A percentile compares a stretch with the other conserved stretches of the same genome.
Conservation (phyloP, 2,329 filamentous ascomycete species). For the Pseudocercospora crystallina region DNA sequence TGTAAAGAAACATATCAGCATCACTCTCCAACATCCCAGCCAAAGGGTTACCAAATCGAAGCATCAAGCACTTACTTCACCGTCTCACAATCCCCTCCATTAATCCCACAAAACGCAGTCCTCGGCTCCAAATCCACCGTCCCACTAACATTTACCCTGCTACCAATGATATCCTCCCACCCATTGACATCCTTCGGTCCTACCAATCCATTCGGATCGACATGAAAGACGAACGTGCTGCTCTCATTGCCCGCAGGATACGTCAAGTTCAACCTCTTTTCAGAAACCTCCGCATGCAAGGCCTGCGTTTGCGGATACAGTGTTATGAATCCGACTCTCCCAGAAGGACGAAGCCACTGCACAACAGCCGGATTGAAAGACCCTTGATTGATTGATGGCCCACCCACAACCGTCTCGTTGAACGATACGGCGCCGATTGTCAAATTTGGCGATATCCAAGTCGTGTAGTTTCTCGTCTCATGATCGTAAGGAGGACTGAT, state of each 20-base stretch:
- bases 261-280: constrained; percentile 45
- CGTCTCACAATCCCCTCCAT: constrained; percentile 18
- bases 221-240: constrained; percentile 18
- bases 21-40: too few species aligned
- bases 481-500: constrained; percentile 61
- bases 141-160: constrained; percentile 13
- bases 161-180: constrained; percentile 16
- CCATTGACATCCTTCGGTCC: constrained; percentile 14
- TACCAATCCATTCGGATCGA: constrained; percentile 16
- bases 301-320: constrained; percentile 30
- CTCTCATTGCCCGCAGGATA: constrained; percentile 54
- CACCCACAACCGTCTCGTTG: constrained; percentile 57
- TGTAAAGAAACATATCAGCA: constrained; percentile 2
- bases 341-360: constrained; percentile 51
- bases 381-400: constrained; percentile 51
- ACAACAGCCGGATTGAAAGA: constrained; percentile 61
- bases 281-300: constrained; percentile 14
- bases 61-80: constrained; percentile 16
- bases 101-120: constrained; percentile 17
- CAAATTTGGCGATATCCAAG: constrained; percentile 57
- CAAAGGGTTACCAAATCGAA: too few species aligned
- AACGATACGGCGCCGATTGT: constrained; percentile 63
- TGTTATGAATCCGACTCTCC: constrained; percentile 22
- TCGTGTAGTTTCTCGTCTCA: constrained; percentile 58
- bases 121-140: constrained; percentile 11